Evolutionary conservation across 2,329 filamentous ascomycete species (phyloP), one percentile per base, ranked within the genome.

Genomic region (Reticulascus tulasneorum): DNA sequence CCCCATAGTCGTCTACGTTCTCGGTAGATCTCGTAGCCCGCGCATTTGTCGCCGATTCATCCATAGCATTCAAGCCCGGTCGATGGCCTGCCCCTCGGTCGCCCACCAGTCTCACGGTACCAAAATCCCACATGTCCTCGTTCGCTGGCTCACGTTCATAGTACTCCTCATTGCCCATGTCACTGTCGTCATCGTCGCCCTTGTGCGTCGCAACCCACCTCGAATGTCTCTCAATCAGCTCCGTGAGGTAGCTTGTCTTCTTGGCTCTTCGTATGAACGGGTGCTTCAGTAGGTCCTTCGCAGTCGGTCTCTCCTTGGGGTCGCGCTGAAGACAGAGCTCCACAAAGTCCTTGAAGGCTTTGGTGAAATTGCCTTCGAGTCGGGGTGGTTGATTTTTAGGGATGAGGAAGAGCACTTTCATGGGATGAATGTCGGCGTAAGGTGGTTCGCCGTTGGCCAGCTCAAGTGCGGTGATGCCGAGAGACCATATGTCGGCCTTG

Each of bases 121-220:
- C 93, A 67, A 98, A 98, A 60, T 98, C 93, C 93, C 93, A 98
- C 56, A 97, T 79, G 58, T 97, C 93, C 57, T 96, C 87, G 44
- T 83, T 74, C 7, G 77, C 67, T 13, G 64, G 66, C 45, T 69
- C 63, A 22, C 84, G 75, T 38, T 82, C 74, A 2, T 68, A 44
- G 15, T 67, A 64, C 10, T 71, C 65, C 29, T 77, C 72, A 23
- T 76, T 70, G 8, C 69, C 71, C 16, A 86, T 79, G 19, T 73
- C 68, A 18, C 77, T 73, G 7, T 88, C 84, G 2, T 85, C 79
- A 11, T 80, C 77, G 22, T 80, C 77, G 23, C 79, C 77, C 41
- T 88, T 88, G 53, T 93, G 82, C 6, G 82, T 84, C 17, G 86
- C 82, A 36, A 85, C 79, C 88, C 90, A 98, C 44, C 90, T 78